Base-by-base conservation (phyloP, 306 rosid species). In the Sindora glabra region DNA sequence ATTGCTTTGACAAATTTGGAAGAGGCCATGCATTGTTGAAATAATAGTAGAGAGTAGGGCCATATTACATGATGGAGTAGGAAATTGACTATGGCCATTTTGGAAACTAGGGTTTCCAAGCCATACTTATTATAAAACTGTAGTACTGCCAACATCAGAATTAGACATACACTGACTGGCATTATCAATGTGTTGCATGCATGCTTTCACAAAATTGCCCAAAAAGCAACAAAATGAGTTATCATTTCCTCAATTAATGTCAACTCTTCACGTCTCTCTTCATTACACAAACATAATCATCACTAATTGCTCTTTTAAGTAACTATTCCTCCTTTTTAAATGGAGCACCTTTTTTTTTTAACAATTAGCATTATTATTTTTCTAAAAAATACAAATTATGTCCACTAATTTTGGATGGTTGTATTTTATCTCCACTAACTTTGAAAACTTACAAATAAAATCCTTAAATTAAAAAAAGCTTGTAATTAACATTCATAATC, bases 261-360 rank as follows among this genome's bases (percentile, higher is more conserved):
- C 62, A 56, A 74, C 71, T 41, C 62, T 56, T 44, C 71, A 62
- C 45, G 55, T 62, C 71, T 61, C 59, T 51, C 74, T 74, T 60
- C 66, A 56, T 72, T 74, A 48, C 62, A 24, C 52, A 30, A 71
- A 75, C 80, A 69, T 69, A 69, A 75, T 75, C 73, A 69, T 70
- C 39, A 38, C 69, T 64, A 52, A 45, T 69, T 9, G 36, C 72
- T 69, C 52, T 69, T 57, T 15, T 68, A 47, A 32, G n/a, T 0
- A 49, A 34, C 0, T 0, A 34, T 42, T 42, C 39, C 17, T 27
- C 1, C 34, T 29, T 29, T 29, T 57, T 51, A 26, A 4, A 68
- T 47, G 25, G 16, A 41, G 34, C 56, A 49, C 34, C 34, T 9
- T 29, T 29, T 9, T 29, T 29, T 29, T 2, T 29, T 4, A 29